Percentiles rank a stretch among this genome's conserved stretches.
Evolutionary conservation across 352 stramenopile species (phyloP).

Genomic region (Phytopythium boreale): DNA sequence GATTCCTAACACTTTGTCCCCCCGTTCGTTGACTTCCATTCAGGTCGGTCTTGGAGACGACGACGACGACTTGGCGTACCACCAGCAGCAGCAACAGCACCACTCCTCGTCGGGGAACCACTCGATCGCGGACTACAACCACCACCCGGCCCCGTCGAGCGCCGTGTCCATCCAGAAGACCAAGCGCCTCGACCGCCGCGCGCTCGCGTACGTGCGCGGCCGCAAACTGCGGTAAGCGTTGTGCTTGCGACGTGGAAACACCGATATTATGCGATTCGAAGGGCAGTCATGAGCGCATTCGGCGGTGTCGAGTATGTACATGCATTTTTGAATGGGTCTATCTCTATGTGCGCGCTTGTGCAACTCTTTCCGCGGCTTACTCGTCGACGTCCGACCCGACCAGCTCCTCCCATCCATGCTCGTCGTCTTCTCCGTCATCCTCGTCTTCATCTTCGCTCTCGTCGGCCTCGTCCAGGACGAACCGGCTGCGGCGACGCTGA

Average conservation of each 20-base stretch:
- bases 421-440: slow-evolving; percentile 44
- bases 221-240: slow-evolving; percentile 57
- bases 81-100: slow-evolving; percentile 15
- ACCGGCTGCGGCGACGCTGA: slow-evolving; percentile 37
- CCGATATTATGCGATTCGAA: too few species aligned
- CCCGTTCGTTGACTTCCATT: neutral
- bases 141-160: slow-evolving; percentile 50
- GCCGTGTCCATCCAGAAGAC: slow-evolving; percentile 75
- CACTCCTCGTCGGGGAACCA: slow-evolving; percentile 55
- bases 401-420: slow-evolving; percentile 18
- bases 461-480: slow-evolving; percentile 80
- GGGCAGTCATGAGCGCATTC: too few species aligned
- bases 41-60: slow-evolving; percentile 60
- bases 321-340: neutral
- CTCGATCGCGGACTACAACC: slow-evolving; percentile 77
- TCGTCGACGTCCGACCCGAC: slow-evolving; percentile 17
- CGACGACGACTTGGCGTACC: slow-evolving; percentile 53
- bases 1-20: neutral
- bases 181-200: slow-evolving; percentile 72
- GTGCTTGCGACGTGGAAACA: neutral
- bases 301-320: neutral
- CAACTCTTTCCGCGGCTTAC: neutral
- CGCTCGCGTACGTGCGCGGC: slow-evolving; percentile 68
- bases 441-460: slow-evolving; percentile 58
- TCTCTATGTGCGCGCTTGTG: neutral